These are phyloP conservation scores for Rosa lucieae DNA, from an alignment of 306 rosid genomes.

Conservation along the genomic window DNA sequence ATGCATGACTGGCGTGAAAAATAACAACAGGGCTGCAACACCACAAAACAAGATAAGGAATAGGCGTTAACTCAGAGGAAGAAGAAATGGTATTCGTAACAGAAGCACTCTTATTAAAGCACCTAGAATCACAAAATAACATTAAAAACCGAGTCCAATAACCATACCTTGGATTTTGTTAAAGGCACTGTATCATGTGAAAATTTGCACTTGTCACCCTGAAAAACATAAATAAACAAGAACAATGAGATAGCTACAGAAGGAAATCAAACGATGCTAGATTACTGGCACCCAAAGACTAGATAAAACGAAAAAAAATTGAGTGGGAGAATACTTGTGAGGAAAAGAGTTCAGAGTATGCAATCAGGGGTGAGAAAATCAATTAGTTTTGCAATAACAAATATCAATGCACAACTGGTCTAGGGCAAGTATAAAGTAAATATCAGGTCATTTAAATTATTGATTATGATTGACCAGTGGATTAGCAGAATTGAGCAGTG, in stretches of 20 bases:
- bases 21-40: constrained; percentile 72
- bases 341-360: constrained; percentile 4
- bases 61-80: background rate
- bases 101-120: background rate
- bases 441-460: background rate
- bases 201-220: constrained; percentile 86
- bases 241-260: constrained; percentile 8
- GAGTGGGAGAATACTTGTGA: background rate
- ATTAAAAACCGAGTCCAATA: constrained; percentile 10
- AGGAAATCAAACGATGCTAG: constrained; percentile 17
- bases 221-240: constrained; percentile 33
- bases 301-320: background rate
- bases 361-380: background rate
- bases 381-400: background rate
- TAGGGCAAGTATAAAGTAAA: constrained; percentile 1
- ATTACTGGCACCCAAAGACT: background rate
- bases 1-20: constrained; percentile 75
- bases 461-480: background rate
- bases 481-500: constrained; percentile 9
- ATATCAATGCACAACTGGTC: constrained; percentile 3
- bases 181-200: constrained; percentile 72
- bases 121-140: background rate
- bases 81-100: background rate
- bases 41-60: constrained; percentile 22
- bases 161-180: constrained; percentile 71